Percentiles rank a stretch among this genome's conserved stretches.
Evolutionary conservation across 2,329 filamentous ascomycete genomes (phyloP).

Genomic region (Epicoccum sorghinum): DNA sequence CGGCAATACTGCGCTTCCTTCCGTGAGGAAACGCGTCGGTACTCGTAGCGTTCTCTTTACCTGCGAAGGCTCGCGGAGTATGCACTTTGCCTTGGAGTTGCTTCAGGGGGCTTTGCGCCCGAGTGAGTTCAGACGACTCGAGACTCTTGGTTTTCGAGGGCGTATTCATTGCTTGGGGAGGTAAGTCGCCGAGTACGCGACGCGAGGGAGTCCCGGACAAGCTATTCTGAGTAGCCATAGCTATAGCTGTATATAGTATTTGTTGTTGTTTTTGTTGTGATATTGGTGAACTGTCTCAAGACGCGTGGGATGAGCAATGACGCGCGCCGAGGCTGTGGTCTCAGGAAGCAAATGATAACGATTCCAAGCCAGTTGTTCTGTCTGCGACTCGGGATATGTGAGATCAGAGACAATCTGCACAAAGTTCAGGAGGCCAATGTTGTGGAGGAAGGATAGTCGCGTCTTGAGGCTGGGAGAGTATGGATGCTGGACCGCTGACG

Average conservation of each 20-base stretch:
- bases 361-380: background rate
- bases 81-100: slow-evolving; percentile 38
- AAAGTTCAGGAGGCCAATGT: slow-evolving; percentile 5
- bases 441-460: slow-evolving; percentile 18
- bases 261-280: slow-evolving; percentile 27
- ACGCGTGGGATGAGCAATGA: slow-evolving; percentile 18
- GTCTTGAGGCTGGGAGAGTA: slow-evolving; percentile 19
- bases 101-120: slow-evolving; percentile 44
- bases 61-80: slow-evolving; percentile 26
- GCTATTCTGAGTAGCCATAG: slow-evolving; percentile 34
- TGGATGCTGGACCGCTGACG: slow-evolving; percentile 12
- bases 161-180: slow-evolving; percentile 43
- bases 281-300: slow-evolving; percentile 20
- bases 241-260: slow-evolving; percentile 21
- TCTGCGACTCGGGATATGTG: background rate
- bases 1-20: slow-evolving; percentile 45
- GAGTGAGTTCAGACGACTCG: slow-evolving; percentile 30
- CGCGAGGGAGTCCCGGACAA: slow-evolving; percentile 39
- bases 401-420: background rate
- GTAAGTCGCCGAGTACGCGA: slow-evolving; percentile 45
- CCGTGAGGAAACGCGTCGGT: slow-evolving; percentile 26
- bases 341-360: background rate
- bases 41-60: slow-evolving; percentile 39
- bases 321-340: slow-evolving; percentile 6
- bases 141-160: slow-evolving; percentile 30